Conservation (phyloP, 23 red algal species). For the Gracilariopsis chorda region DNA sequence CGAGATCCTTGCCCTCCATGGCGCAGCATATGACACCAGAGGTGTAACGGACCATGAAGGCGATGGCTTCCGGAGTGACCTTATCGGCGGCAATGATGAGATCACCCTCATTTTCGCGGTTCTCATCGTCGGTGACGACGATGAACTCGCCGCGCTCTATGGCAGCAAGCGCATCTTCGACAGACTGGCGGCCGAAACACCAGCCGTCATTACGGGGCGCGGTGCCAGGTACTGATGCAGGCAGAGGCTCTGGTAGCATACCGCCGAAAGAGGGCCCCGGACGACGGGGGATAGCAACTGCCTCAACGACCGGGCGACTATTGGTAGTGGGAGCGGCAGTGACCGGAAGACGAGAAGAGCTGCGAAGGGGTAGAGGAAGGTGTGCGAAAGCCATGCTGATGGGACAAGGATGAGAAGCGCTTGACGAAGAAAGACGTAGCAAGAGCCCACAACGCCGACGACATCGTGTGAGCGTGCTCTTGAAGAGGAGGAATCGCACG, state of each 20-base stretch:
- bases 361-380: background rate
- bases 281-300: background rate
- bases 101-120: conserved; percentile 99
- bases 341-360: background rate
- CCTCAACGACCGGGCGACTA: background rate
- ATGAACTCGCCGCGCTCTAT: conserved; percentile 80
- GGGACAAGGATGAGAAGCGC: background rate
- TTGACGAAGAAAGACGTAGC: too few relatives aligned
- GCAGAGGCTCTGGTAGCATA: background rate
- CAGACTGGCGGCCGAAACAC: conserved; percentile 93
- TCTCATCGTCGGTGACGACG: conserved; percentile 91
- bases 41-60: conserved; percentile 99
- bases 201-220: conserved; percentile 34
- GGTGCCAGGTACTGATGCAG: background rate
- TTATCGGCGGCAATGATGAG: conserved; percentile 96
- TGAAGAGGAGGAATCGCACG: too few relatives aligned
- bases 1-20: conserved; percentile 59
- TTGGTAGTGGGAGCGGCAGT: background rate
- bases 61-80: conserved; percentile 89
- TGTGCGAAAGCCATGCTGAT: background rate
- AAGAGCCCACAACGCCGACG: too few relatives aligned
- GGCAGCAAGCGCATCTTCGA: conserved; percentile 72
- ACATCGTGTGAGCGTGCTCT: too few relatives aligned
- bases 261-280: background rate
- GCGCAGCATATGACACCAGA: conserved; percentile 93